These are phyloP conservation scores for Rhizoclosmatium sp. DNA, from an alignment of 192 early-diverging fungal species.

Conservation along the genomic window DNA sequence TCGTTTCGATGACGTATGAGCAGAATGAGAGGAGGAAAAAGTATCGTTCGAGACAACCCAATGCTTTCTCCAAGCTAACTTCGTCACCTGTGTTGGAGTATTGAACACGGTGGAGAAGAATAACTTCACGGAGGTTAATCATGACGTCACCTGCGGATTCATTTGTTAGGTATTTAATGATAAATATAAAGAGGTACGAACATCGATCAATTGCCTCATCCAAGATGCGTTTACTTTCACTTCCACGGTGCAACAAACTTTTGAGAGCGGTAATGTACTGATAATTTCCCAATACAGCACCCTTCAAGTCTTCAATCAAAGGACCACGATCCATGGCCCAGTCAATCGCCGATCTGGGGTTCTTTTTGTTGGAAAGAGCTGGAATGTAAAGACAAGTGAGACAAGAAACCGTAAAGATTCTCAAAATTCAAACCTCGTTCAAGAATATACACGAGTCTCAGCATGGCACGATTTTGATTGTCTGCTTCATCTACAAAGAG, in stretches of 20 bases:
- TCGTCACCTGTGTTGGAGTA: conserved; percentile 53
- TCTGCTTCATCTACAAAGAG: conserved; percentile 38
- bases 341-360: conserved; percentile 58
- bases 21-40: conserved; percentile 66
- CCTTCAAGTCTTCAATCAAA: conserved; percentile 61
- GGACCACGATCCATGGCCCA: conserved; percentile 62
- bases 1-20: conserved; percentile 56
- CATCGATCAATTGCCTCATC: conserved; percentile 64
- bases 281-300: conserved; percentile 66
- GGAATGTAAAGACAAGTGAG: background rate
- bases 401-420: background rate
- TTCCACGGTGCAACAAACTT: conserved; percentile 56
- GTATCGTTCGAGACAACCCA: conserved; percentile 65
- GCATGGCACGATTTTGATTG: conserved; percentile 56
- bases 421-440: conserved; percentile 46
- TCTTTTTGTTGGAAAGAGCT: conserved; percentile 45
- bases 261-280: conserved; percentile 51
- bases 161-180: conserved; percentile 4
- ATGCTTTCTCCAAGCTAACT: conserved; percentile 50
- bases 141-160: conserved; percentile 55
- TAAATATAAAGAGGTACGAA: background rate
- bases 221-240: conserved; percentile 55
- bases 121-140: conserved; percentile 66
- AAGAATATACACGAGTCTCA: conserved; percentile 64
- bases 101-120: conserved; percentile 63